Conservation (phyloP, 2,329 filamentous ascomycete genomes). For the Calonectria henricotiae region DNA sequence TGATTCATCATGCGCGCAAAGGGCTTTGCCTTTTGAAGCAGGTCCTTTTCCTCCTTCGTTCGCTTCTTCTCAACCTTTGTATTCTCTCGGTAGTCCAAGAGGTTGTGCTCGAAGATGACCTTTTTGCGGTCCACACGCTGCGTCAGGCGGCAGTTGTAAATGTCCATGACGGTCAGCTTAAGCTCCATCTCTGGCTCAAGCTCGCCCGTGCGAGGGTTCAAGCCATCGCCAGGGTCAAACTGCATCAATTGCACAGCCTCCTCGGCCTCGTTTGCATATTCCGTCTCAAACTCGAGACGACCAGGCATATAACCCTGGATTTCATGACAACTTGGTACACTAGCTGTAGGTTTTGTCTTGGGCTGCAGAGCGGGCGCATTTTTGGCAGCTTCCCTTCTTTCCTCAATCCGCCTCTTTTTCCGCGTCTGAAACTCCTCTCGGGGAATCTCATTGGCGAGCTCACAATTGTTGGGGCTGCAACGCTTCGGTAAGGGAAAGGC, state of each 20-base stretch:
- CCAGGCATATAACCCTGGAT: conserved; percentile 99
- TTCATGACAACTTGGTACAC: conserved; percentile 96
- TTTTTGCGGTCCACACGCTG: conserved; percentile 95
- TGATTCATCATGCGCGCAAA: conserved; percentile 98
- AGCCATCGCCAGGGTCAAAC: conserved; percentile 95
- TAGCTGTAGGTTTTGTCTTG: conserved; percentile 96
- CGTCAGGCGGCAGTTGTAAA: conserved; percentile 94
- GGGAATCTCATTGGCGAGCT: conserved; percentile 84
- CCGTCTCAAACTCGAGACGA: conserved; percentile 96
- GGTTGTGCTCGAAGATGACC: conserved; percentile 94
- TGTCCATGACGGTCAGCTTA: conserved; percentile 98
- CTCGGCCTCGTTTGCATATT: conserved; percentile 97
- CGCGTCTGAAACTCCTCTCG: conserved; percentile 93
- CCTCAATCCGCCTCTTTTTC: conserved; percentile 95
- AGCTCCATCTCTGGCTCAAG: conserved; percentile 97
- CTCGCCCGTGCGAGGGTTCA: conserved; percentile 87
- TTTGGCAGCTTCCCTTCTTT: conserved; percentile 89
- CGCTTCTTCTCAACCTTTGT: conserved; percentile 92
- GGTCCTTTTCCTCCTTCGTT: conserved; percentile 93
- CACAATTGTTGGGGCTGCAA: conserved; percentile 86
- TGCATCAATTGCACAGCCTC: conserved; percentile 99
- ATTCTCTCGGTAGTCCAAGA: conserved; percentile 95
- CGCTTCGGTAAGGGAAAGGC: conserved; percentile 90
- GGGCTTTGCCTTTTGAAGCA: conserved; percentile 94
- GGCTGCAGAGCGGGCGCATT: conserved; percentile 87